Base-by-base conservation (phyloP, 2,329 filamentous ascomycete genomes). In the Penicillium olsonii region DNA sequence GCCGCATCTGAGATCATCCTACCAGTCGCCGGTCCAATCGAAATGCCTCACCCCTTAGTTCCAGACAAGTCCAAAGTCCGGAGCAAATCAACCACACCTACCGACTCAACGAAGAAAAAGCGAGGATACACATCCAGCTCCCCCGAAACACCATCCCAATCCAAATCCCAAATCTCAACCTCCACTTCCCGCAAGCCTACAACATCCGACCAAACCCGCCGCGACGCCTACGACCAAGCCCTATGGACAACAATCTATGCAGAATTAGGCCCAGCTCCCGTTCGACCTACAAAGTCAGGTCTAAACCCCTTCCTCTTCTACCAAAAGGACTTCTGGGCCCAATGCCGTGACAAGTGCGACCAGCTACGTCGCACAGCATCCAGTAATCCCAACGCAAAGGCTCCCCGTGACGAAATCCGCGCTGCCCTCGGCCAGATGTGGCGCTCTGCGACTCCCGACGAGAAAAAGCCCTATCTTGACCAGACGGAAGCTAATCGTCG, bases 251-350 rank as follows among this genome's bases (percentile, higher is more conserved):
- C 77, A n/a, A 80, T 85, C 49, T 71, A 81, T 26, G 68, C 71
- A 15, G 71, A 81, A 57, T 82, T 96, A 38, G 92, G 92, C n/a
- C 82, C 87, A 15, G 83, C 87, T 4, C 88, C 90, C 0, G 74
- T 80, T 48, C 85, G 84, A 43, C 92, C 92, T 4, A 74, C 78
- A 43, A 89, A 92, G 56, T 80, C 86, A 0, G 84, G 87, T 0
- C 84, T 87, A 4, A 97, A 95, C 64, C 88, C 92, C 0, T 97
- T 96, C 70, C 80, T 95, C 22, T 80, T 96, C 42, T 99, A 88
- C 72, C 92, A 91, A 67, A 95, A 91, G 59, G 85, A 84, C 62
- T 78, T 81, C 55, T 87, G 84, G 84, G 75, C 78, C 37, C 74
- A 75, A 33, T 82, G 80, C 57, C 85, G 84, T 64, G 72, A 80